Evolutionary conservation across 306 rosid species (phyloP).

Genomic region (Arachis stenosperma): DNA sequence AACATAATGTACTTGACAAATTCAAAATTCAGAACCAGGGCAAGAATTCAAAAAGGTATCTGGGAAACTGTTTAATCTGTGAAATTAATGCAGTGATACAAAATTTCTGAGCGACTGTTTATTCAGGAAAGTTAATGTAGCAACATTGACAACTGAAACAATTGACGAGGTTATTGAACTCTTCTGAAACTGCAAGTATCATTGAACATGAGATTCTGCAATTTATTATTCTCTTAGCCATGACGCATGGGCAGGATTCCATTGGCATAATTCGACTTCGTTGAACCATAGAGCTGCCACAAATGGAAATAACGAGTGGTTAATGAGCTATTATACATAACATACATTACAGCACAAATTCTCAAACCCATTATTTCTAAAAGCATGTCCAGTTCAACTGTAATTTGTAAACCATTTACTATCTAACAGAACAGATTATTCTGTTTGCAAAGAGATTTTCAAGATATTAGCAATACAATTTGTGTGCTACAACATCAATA

Average conservation of each 20-base stretch:
- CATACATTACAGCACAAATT: conserved; percentile 8
- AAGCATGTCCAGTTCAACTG: conserved; percentile 17
- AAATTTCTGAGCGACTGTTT: conserved; percentile 15
- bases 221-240: conserved; percentile 79
- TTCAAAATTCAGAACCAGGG: background rate
- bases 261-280: conserved; percentile 78
- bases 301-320: conserved; percentile 29
- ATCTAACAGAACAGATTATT: background rate
- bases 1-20: conserved; percentile 1
- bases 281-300: conserved; percentile 89
- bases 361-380: background rate
- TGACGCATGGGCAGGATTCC: conserved; percentile 73
- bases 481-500: background rate
- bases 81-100: background rate
- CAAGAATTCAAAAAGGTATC: background rate
- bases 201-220: conserved; percentile 15
- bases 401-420: background rate
- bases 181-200: conserved; percentile 39
- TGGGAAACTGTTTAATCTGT: background rate
- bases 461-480: conserved; percentile 13
- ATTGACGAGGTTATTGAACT: conserved; percentile 27
- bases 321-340: background rate
- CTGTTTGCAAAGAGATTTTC: conserved; percentile 26
- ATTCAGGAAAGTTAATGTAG: conserved; percentile 12
- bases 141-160: conserved; percentile 30